phyloP scores from a whole-genome alignment of 208 protist species.

The Phytomonas sp. region DNA sequence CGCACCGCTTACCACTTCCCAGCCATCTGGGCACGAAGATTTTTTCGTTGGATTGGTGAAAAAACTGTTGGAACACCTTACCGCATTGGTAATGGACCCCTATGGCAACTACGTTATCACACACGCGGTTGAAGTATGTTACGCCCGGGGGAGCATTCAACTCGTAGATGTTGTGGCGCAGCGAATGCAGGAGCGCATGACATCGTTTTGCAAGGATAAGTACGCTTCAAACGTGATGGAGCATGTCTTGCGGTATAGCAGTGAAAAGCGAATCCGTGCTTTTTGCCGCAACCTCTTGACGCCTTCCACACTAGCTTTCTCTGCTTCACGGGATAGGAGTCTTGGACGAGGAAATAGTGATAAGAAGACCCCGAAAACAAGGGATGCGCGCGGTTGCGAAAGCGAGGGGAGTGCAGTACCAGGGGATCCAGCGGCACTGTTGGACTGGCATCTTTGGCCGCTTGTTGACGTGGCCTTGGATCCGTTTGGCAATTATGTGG shows the following conservation, averaged over 20 bases:
- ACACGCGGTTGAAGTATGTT: constrained; percentile 79
- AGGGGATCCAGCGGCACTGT: constrained; percentile 11
- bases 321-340: background rate
- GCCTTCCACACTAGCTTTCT: background rate
- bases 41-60: constrained; percentile 34
- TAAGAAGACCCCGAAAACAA: background rate
- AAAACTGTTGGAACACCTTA: constrained; percentile 48
- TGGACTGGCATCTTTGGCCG: background rate
- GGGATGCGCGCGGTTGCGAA: background rate
- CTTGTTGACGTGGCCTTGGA: constrained; percentile 86
- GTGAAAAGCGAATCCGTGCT: constrained; percentile 26
- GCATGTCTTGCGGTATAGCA: constrained; percentile 82
- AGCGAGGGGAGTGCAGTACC: background rate
- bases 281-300: constrained; percentile 41
- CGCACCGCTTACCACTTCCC: constrained; percentile 6
- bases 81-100: constrained; percentile 80
- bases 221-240: constrained; percentile 97
- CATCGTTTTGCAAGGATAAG: constrained; percentile 89
- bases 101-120: constrained; percentile 97
- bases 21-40: constrained; percentile 8
- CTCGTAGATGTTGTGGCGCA: constrained; percentile 40
- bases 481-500: constrained; percentile 95
- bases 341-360: constrained; percentile 4
- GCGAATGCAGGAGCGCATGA: constrained; percentile 20
- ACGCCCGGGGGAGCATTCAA: constrained; percentile 28